These are phyloP conservation scores for Emergomyces orientalis DNA, from an alignment of 2,329 filamentous ascomycete species.

Conservation along the genomic window DNA sequence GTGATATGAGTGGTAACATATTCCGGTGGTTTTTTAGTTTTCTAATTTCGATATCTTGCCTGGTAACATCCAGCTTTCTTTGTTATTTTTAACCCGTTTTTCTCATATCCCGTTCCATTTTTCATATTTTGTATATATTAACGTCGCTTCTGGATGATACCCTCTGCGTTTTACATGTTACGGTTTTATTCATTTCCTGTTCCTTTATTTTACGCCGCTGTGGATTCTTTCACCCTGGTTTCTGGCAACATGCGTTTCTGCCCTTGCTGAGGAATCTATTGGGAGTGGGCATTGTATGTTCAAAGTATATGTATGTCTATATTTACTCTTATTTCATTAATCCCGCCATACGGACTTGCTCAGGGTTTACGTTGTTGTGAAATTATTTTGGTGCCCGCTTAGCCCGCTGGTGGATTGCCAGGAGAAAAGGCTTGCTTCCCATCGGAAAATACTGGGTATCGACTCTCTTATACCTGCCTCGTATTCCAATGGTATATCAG, in stretches of 20 bases:
- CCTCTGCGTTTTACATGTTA: background rate
- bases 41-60: background rate
- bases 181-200: background rate
- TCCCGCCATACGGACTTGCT: background rate
- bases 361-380: background rate
- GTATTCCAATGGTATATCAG: background rate
- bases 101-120: background rate
- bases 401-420: background rate
- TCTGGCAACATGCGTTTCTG: background rate
- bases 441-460: background rate
- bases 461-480: background rate
- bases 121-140: background rate
- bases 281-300: background rate
- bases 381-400: background rate
- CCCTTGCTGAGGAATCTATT: background rate
- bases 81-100: background rate
- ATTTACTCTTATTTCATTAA: background rate
- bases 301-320: background rate
- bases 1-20: background rate
- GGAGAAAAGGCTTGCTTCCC: background rate
- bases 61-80: background rate
- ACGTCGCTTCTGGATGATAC: slow-evolving; percentile 4
- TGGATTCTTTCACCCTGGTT: background rate
- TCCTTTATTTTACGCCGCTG: background rate
- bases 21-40: background rate